Conservation (phyloP, 148 eudicot genomes). For the Vaccinium corymbosum region DNA sequence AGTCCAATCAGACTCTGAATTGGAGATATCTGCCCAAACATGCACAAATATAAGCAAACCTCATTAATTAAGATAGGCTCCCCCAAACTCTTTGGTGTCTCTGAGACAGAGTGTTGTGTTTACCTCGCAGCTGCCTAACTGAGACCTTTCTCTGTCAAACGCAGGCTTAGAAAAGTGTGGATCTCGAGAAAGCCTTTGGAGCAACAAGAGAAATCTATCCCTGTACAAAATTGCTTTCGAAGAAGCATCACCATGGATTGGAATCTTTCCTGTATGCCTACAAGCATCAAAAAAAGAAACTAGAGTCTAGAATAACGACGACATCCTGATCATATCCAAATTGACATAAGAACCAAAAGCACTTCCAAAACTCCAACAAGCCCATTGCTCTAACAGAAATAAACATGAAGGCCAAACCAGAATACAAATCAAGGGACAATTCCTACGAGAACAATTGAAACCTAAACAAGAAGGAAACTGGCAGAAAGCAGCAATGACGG, state of each 20-base stretch:
- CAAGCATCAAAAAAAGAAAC: not conserved
- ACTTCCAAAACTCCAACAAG: not conserved
- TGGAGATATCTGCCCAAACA: conserved; percentile 68
- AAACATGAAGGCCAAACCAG: no score
- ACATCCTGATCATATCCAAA: not conserved
- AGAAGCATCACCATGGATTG: conserved; percentile 78
- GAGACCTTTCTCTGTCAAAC: conserved; percentile 55
- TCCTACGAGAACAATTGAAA: no score
- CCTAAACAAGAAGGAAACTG: no score
- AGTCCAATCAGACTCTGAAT: conserved; percentile 83
- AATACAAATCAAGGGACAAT: no score
- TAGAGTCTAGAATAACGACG: not conserved
- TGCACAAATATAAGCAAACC: not conserved
- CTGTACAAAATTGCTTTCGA: conserved; percentile 73
- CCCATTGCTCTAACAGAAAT: not conserved
- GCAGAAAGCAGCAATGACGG: no score
- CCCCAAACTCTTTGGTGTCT: not conserved
- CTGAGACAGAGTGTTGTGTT: not conserved
- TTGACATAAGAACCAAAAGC: not conserved
- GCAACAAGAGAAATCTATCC: conserved; percentile 74
- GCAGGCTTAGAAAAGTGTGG: conserved; percentile 76
- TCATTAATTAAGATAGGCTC: not conserved
- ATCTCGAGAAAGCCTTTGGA: conserved; percentile 79
- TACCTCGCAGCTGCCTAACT: conserved; percentile 82
- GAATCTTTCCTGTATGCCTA: conserved; percentile 62